Conservation (phyloP, 108 stramenopile species). For the Stephanodiscus triporus region DNA sequence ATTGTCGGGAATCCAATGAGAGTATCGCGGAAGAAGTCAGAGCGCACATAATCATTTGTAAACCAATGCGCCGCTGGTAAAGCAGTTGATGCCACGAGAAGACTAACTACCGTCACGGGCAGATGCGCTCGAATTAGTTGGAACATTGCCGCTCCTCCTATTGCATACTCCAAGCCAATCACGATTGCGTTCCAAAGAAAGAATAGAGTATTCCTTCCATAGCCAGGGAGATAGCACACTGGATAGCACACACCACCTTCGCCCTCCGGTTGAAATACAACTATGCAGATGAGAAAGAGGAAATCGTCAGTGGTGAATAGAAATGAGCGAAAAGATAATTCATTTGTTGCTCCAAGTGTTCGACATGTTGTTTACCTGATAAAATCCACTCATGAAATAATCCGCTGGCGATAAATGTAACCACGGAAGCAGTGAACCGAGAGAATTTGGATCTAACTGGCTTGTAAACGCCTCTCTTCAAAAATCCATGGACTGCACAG, state of each 20-base stretch:
- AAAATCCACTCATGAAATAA: constrained; percentile 52
- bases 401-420: constrained; percentile 47
- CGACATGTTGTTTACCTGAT: constrained; percentile 6
- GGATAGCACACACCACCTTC: constrained; percentile 6
- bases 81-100: constrained; percentile 28
- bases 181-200: constrained; percentile 50
- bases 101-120: constrained; percentile 17
- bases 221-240: constrained; percentile 24
- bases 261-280: constrained; percentile 11
- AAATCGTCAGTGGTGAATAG: not conserved
- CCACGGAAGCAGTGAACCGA: constrained; percentile 27
- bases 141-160: constrained; percentile 33
- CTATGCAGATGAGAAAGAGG: not conserved
- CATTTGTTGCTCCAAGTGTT: not conserved
- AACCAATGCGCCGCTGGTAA: constrained; percentile 49
- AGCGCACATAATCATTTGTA: constrained; percentile 53
- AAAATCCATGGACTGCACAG: constrained; percentile 22
- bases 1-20: constrained; percentile 50
- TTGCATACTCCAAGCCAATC: constrained; percentile 40
- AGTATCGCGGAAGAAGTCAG: constrained; percentile 52
- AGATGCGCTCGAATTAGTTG: constrained; percentile 33
- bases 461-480: constrained; percentile 46
- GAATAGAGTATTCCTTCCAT: constrained; percentile 40
- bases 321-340: not conserved
- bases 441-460: constrained; percentile 40